phyloP scores from a whole-genome alignment of 2,329 filamentous ascomycete genomes.

The Capronia coronata region DNA sequence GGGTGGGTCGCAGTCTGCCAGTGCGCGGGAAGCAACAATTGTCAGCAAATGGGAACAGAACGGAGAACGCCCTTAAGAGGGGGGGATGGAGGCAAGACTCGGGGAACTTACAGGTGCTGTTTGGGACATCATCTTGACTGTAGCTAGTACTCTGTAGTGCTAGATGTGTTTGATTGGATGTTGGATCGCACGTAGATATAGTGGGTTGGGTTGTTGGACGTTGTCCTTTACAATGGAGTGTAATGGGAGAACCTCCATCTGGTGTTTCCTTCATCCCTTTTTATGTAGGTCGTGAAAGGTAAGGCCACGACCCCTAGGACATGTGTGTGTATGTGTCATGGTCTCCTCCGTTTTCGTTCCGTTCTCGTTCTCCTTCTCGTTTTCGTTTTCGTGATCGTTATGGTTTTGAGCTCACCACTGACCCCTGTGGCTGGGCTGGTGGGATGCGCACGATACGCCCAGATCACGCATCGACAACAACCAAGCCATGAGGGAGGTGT shows the following conservation, averaged over 20 bases:
- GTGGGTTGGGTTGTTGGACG: neutral
- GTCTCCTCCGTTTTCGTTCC: neutral
- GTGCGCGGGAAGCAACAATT: too few species aligned
- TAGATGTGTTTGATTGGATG: neutral
- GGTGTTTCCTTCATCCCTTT: slow-evolving; percentile 1
- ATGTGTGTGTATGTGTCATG: neutral
- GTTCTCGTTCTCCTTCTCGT: too few species aligned
- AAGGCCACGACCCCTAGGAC: too few species aligned
- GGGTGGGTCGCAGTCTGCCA: neutral
- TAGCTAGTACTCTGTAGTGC: too few species aligned
- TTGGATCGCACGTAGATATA: neutral
- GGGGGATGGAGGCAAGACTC: too few species aligned
- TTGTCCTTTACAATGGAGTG: neutral
- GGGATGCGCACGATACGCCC: neutral
- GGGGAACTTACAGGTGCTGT: slow-evolving; percentile 13
- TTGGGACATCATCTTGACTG: slow-evolving; percentile 17
- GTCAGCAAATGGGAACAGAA: too few species aligned
- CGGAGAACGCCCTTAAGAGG: too few species aligned
- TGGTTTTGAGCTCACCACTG: neutral
- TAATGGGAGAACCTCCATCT: too few species aligned
- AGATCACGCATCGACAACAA: too few species aligned
- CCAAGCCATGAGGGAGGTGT: neutral
- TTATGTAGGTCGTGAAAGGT: too few species aligned
- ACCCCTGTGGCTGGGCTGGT: neutral
- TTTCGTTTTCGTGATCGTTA: neutral